Percentiles rank a stretch among this genome's conserved stretches.
Conservation (phyloP, 257 asterid species). For the Fraxinus excelsior region DNA sequence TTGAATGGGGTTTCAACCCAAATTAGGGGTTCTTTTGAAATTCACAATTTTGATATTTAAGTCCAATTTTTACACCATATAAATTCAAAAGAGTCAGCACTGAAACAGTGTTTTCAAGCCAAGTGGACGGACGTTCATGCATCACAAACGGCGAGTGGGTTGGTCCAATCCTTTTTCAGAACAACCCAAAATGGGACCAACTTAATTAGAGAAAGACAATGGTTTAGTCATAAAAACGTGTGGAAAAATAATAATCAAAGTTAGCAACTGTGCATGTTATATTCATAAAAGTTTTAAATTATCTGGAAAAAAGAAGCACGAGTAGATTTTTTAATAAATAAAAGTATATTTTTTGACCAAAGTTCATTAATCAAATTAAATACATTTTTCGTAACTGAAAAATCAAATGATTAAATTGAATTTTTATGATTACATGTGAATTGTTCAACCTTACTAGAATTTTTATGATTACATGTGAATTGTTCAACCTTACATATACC, state of each 20-base stretch:
- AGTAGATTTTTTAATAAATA: not conserved
- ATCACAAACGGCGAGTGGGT: not conserved
- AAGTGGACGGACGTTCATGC: constrained; percentile 32
- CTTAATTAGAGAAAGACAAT: not conserved
- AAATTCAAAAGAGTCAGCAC: constrained; percentile 28
- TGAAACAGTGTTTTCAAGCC: constrained; percentile 21
- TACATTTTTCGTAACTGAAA: too few species aligned
- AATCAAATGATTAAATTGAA: too few species aligned
- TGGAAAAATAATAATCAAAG: constrained; percentile 9
- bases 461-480: too few species aligned
- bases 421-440: too few species aligned
- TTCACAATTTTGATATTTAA: too few species aligned
- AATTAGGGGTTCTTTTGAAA: too few species aligned
- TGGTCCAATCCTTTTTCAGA: not conserved
- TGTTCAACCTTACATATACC: too few species aligned
- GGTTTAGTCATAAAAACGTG: constrained; percentile 30
- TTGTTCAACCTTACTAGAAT: too few species aligned
- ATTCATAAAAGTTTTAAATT: not conserved
- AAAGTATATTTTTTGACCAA: not conserved
- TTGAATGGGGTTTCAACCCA: not conserved
- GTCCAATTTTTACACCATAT: constrained; percentile 13
- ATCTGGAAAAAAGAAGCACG: not conserved
- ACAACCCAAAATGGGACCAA: not conserved
- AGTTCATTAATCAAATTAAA: not conserved
- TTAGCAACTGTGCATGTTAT: not conserved